Percentiles rank a stretch among this genome's conserved stretches.
Conservation (phyloP, 2,329 filamentous ascomycete genomes). For the Aspergillus sp. region DNA sequence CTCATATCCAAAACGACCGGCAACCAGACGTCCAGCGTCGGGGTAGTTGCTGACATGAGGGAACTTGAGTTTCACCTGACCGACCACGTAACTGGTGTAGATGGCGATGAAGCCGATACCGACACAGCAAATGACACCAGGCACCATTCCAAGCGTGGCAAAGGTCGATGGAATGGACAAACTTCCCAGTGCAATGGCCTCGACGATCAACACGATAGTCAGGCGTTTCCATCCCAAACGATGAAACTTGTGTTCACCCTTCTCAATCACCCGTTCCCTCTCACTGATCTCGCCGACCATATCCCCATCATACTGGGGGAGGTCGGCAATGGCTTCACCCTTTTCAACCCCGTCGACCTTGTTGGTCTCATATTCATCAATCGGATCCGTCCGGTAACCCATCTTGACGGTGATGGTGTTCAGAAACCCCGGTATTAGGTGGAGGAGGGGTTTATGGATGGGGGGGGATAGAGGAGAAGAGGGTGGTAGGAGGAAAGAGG, state of each 20-base stretch:
- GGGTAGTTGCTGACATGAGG: constrained; percentile 45
- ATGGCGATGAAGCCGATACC: constrained; percentile 41
- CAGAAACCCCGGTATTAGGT: neutral
- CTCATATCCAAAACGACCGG: constrained; percentile 44
- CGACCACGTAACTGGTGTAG: constrained; percentile 43
- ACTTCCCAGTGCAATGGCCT: constrained; percentile 50
- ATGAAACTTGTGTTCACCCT: neutral
- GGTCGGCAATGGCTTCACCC: neutral
- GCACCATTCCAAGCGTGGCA: constrained; percentile 47
- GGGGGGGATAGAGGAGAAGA: neutral
- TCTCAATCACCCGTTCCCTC: neutral
- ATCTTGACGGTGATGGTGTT: neutral
- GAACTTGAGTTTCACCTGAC: constrained; percentile 38
- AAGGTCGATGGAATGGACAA: constrained; percentile 48
- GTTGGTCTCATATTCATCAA: neutral
- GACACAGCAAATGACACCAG: constrained; percentile 44
- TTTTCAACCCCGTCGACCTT: neutral
- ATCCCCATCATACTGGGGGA: neutral
- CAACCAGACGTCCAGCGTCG: constrained; percentile 44
- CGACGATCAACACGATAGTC: constrained; percentile 51
- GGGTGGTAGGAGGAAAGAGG: neutral
- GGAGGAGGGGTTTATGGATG: neutral
- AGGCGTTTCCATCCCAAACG: constrained; percentile 51
- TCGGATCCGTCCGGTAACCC: neutral
- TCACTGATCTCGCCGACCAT: neutral